phyloP scores from a whole-genome alignment of 805 yeast species.

The Vanderwaltozyma yarrowii region DNA sequence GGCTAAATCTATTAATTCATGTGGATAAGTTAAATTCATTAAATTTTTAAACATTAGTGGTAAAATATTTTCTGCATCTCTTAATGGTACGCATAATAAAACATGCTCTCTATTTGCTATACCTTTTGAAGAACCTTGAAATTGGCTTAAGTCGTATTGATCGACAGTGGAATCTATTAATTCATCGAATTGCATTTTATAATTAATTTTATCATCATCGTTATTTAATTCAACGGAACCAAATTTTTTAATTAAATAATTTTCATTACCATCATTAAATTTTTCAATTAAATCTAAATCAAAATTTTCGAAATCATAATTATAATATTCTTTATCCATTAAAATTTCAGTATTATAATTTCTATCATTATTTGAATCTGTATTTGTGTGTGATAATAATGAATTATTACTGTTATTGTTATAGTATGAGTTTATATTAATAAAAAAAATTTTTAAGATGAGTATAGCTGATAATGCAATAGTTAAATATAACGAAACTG shows the following conservation, averaged over 20 bases:
- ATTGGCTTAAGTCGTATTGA: conserved; percentile 50
- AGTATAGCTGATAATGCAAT: not conserved
- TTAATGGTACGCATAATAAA: conserved; percentile 60
- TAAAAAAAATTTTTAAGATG: not conserved
- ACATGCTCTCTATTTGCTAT: conserved; percentile 47
- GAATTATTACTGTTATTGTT: too few relatives aligned
- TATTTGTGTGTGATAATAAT: not conserved
- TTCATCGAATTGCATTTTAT: conserved; percentile 29
- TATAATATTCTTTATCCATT: conserved; percentile 26
- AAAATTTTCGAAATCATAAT: conserved; percentile 27
- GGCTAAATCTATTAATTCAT: conserved; percentile 66
- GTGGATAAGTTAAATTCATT: conserved; percentile 82
- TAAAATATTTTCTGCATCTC: conserved; percentile 68
- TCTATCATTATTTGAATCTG: too few relatives aligned
- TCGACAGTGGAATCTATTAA: conserved; percentile 41
- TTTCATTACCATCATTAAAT: conserved; percentile 32
- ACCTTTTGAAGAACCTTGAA: conserved; percentile 44
- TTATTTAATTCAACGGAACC: conserved; percentile 26
- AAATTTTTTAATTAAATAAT: conserved; percentile 28
- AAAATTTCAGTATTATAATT: conserved; percentile 10
- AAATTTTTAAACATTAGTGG: conserved; percentile 78
- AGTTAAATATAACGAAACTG: not conserved
- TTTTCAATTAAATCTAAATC: conserved; percentile 26
- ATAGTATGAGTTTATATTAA: too few relatives aligned
- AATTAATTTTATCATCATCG: conserved; percentile 18